Base-by-base conservation (phyloP, 192 early-diverging fungal genomes). In the Gigaspora rosea region DNA sequence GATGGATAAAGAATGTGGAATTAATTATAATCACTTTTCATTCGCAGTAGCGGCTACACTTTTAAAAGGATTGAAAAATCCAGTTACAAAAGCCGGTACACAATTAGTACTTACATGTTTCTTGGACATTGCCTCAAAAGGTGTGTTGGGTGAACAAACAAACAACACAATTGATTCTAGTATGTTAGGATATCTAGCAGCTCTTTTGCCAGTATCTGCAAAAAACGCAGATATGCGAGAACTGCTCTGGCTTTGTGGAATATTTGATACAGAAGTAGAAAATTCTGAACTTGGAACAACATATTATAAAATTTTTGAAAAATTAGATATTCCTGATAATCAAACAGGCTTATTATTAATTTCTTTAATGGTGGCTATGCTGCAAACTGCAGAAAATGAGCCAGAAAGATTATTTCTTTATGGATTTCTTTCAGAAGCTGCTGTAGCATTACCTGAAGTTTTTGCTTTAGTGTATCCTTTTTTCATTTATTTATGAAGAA, bases 11-110 rank as follows among this genome's bases (percentile, higher is more conserved):
- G 78, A 86, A 8, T 87, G 91, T 32, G 95, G 95, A 4, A 85
- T 97, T 65, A 91, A 90, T 80, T 98, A 97, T 85, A 86, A 89
- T 58, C 94, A 96, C 77, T 97, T 98, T 71, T 88, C 93, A 35
- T 94, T 95, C 71, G 94, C 96, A 16, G 85, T 97, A 49, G 85
- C 94, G 10, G 86, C 90, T 57, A 90, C 90, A 32, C 85, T 98
- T 51, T 77, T 97, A 74, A 94, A 93, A 78, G 97, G 96, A 32
- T 76, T 98, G 71, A 90, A 91, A 79, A 88, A 94, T 66, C 88
- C 89, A 50, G 82, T 82, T 22, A 94, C 94, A 56, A 94, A 93
- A 77, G 90, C 89, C 9, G 87, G 87, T 32, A 92, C 94, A 0
- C 89, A 89, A 50, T 85, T 90, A 46, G 88, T 91, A 3, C 79